A percentile compares a stretch with the other conserved stretches of the same genome.
Conservation (phyloP, 2,329 filamentous ascomycete genomes). For the Fusarium poae region DNA sequence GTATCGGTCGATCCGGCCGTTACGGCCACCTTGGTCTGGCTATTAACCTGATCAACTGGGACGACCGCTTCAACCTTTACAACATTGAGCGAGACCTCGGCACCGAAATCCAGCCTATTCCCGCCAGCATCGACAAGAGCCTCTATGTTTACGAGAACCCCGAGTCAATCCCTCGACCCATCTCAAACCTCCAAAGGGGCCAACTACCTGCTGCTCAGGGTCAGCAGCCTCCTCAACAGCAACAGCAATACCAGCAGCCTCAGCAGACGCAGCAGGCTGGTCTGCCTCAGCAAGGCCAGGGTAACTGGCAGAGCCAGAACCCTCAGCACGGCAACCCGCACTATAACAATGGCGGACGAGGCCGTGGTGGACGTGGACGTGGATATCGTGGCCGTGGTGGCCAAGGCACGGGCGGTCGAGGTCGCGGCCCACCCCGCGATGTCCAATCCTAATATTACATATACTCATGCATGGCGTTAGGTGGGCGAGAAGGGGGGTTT, state of each 20-base stretch:
- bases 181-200: conserved; percentile 62
- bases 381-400: conserved; percentile 57
- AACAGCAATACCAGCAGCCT: conserved; percentile 47
- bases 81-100: conserved; percentile 98
- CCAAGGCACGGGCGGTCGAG: conserved; percentile 52
- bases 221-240: conserved; percentile 49
- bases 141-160: conserved; percentile 98
- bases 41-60: conserved; percentile 99
- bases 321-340: conserved; percentile 55
- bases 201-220: conserved; percentile 49
- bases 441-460: conserved; percentile 52
- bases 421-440: conserved; percentile 55
- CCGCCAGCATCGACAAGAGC: conserved; percentile 93
- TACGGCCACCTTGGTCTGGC: conserved; percentile 97
- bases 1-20: conserved; percentile 96
- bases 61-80: conserved; percentile 98
- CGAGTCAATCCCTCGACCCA: conserved; percentile 90
- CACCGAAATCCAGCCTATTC: conserved; percentile 98
- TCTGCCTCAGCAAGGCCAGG: conserved; percentile 52
- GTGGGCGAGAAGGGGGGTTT: conserved; percentile 41
- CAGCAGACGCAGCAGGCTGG: conserved; percentile 51
- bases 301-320: conserved; percentile 58
- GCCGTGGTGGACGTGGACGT: conserved; percentile 55
- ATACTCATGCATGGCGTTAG: conserved; percentile 49
- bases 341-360: conserved; percentile 54